Conservation (phyloP, 352 stramenopile species). For the Phytopythium oedochilum region DNA sequence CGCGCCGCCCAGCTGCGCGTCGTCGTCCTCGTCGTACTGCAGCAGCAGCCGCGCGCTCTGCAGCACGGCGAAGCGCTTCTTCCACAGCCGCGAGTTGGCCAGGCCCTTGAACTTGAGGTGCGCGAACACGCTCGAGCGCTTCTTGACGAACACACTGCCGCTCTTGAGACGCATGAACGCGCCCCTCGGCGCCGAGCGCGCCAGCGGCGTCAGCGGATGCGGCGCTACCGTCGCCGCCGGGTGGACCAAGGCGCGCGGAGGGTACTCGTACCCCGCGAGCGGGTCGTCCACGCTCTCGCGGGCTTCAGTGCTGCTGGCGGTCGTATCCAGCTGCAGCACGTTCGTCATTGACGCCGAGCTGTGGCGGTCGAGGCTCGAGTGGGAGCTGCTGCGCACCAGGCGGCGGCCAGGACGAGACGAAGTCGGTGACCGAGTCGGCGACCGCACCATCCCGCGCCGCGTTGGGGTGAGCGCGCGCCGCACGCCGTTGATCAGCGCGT, state of each 20-base stretch:
- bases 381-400: slow-evolving; percentile 18
- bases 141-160: slow-evolving; percentile 75
- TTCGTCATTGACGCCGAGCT: slow-evolving; percentile 22
- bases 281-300: slow-evolving; percentile 15
- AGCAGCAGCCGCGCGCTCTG: slow-evolving; percentile 62
- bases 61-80: slow-evolving; percentile 77
- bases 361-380: slow-evolving; percentile 14
- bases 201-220: neutral
- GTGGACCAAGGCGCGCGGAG: neutral
- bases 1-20: neutral
- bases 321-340: slow-evolving; percentile 3
- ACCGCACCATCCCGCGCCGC: neutral
- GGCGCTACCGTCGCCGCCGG: neutral
- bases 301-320: neutral
- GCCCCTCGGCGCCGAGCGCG: neutral
- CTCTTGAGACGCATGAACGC: slow-evolving; percentile 61
- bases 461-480: slow-evolving; percentile 33
- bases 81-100: slow-evolving; percentile 63
- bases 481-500: slow-evolving; percentile 8
- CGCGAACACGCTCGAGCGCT: slow-evolving; percentile 72
- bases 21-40: slow-evolving; percentile 53
- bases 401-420: neutral
- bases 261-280: neutral
- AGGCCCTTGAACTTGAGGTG: slow-evolving; percentile 66
- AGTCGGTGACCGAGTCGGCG: neutral